Evolutionary conservation across 1,284 basidiomycete genomes (phyloP).

Genomic region (Austroboletus niveus): DNA sequence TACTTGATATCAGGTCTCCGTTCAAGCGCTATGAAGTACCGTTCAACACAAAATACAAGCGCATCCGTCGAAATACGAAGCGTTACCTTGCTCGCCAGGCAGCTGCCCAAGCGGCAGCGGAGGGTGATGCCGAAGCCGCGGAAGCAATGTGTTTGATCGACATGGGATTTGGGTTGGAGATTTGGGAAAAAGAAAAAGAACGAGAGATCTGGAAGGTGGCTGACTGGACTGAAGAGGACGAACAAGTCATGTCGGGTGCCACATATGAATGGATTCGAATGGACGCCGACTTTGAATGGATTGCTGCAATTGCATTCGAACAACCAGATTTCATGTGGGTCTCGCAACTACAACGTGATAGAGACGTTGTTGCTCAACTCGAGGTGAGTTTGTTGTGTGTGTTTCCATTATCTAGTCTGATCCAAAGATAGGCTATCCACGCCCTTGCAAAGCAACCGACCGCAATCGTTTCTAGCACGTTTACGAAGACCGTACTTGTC

Average conservation of each 20-base stretch:
- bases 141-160: slow-evolving; percentile 95
- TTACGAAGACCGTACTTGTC: slow-evolving; percentile 92
- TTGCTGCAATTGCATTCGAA: slow-evolving; percentile 87
- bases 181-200: slow-evolving; percentile 95
- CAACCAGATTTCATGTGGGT: slow-evolving; percentile 99
- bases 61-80: slow-evolving; percentile 91
- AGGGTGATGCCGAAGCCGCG: slow-evolving; percentile 85
- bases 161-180: slow-evolving; percentile 92
- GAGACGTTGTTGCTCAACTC: slow-evolving; percentile 97
- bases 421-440: slow-evolving; percentile 67
- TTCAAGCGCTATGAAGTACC: slow-evolving; percentile 96
- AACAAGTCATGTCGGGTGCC: slow-evolving; percentile 88
- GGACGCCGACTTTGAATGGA: slow-evolving; percentile 99
- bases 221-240: slow-evolving; percentile 98
- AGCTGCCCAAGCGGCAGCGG: slow-evolving; percentile 89
- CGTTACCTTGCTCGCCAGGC: slow-evolving; percentile 93
- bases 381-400: slow-evolving; percentile 59
- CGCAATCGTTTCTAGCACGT: slow-evolving; percentile 87
- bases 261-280: slow-evolving; percentile 99
- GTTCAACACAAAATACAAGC: slow-evolving; percentile 99
- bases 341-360: slow-evolving; percentile 91
- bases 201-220: slow-evolving; percentile 94
- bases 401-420: slow-evolving; percentile 2
- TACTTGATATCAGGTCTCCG: slow-evolving; percentile 84
- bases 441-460: slow-evolving; percentile 82